Conservation (phyloP, 768 basidiomycete genomes). For the Multifurca ochricompacta region DNA sequence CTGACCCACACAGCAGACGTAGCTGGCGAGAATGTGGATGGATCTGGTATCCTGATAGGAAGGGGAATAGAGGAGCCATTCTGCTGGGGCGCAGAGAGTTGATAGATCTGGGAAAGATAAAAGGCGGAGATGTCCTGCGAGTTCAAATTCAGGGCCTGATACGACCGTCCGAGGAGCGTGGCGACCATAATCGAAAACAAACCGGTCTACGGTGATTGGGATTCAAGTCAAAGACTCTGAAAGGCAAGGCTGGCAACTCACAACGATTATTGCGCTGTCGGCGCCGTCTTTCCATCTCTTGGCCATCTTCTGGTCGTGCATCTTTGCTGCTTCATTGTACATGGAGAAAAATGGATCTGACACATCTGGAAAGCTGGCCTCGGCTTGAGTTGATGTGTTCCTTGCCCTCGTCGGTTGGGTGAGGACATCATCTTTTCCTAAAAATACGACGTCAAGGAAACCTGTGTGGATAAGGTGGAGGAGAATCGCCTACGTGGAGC, state of each 20-base stretch:
- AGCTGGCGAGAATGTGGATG: neutral
- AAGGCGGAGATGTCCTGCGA: constrained; percentile 7
- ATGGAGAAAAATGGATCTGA: neutral
- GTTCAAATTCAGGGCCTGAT: neutral
- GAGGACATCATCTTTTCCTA: too few species aligned
- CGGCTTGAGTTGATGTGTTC: too few species aligned
- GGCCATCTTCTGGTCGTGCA: neutral
- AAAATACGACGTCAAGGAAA: too few species aligned
- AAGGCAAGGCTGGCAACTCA: too few species aligned
- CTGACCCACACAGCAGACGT: neutral
- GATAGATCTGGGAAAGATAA: neutral
- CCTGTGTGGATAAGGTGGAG: too few species aligned
- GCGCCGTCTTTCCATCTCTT: too few species aligned
- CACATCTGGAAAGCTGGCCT: too few species aligned
- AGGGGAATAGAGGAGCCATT: neutral
- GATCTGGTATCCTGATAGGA: neutral
- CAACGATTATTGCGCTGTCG: too few species aligned
- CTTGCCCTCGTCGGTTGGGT: too few species aligned
- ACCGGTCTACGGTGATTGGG: neutral
- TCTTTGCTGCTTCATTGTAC: neutral
- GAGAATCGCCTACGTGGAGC: too few species aligned
- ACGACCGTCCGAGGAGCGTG: neutral
- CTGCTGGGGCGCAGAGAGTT: neutral
- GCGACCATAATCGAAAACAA: neutral
- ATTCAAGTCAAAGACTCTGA: too few species aligned